These are phyloP conservation scores for Leccinum longicurvipes DNA, from an alignment of 768 basidiomycete species.

Conservation along the genomic window DNA sequence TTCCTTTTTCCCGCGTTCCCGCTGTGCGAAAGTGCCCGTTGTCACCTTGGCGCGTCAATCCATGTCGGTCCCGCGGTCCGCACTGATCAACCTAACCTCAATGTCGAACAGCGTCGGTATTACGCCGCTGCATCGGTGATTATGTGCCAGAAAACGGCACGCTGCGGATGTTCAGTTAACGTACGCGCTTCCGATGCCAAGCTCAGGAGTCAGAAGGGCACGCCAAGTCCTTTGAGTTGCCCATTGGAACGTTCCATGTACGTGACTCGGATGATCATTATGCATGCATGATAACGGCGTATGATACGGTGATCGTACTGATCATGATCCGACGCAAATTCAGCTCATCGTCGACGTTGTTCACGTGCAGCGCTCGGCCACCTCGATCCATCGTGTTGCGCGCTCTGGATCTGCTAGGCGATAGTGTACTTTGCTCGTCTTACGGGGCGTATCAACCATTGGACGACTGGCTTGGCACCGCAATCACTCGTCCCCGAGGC, in stretches of 20 bases:
- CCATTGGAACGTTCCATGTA: not conserved
- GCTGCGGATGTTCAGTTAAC: not conserved
- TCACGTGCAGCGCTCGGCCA: not conserved
- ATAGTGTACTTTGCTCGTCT: not conserved
- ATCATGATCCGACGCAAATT: not conserved
- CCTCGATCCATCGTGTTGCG: not conserved
- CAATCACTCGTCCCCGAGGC: not conserved
- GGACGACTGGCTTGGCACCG: not conserved
- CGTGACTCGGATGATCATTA: not conserved
- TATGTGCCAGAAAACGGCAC: not conserved
- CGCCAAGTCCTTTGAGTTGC: too few relatives aligned
- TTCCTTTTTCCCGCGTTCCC: not conserved
- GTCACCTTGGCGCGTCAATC: too few relatives aligned
- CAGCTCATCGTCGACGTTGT: not conserved
- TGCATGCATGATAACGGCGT: not conserved
- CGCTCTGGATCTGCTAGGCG: too few relatives aligned
- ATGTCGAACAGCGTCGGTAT: not conserved
- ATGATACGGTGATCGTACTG: not conserved
- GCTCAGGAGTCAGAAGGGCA: not conserved
- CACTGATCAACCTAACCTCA: not conserved
- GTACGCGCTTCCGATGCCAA: not conserved
- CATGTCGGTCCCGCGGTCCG: not conserved
- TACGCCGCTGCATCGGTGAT: not conserved
- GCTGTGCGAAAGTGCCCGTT: not conserved
- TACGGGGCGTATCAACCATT: too few relatives aligned